Evolutionary conservation across 2,329 filamentous ascomycete genomes (phyloP).

Genomic region (Chrysoporthe puriensis): DNA sequence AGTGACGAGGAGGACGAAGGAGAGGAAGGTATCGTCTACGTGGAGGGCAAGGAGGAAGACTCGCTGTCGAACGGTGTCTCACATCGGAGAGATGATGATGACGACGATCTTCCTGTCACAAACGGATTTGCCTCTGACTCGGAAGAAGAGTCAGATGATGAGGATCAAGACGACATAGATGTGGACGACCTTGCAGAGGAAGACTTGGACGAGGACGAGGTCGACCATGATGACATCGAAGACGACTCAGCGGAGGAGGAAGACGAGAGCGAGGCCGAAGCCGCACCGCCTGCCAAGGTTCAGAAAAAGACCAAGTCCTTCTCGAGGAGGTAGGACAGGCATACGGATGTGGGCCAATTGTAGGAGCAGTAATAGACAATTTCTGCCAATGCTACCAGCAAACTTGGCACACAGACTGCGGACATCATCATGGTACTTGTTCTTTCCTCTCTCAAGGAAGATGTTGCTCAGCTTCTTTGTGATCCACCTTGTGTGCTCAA

Average conservation of each 20-base stretch:
- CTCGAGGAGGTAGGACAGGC: conserved; percentile 32
- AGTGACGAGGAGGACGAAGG: conserved; percentile 60
- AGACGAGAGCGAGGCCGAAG: conserved; percentile 38
- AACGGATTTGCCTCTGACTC: conserved; percentile 62
- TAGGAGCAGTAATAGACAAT: neutral
- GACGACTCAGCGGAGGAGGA: conserved; percentile 38
- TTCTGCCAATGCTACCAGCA: neutral
- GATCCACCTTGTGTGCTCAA: neutral
- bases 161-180: conserved; percentile 44
- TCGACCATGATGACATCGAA: conserved; percentile 41
- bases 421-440: neutral
- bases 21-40: conserved; percentile 79
- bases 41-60: conserved; percentile 76
- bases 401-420: neutral
- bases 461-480: neutral
- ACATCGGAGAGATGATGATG: conserved; percentile 56
- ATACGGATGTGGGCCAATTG: neutral
- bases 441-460: neutral
- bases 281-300: conserved; percentile 40
- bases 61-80: conserved; percentile 42
- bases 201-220: conserved; percentile 40
- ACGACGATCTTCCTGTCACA: conserved; percentile 60
- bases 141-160: conserved; percentile 61
- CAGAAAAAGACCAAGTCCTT: conserved; percentile 38
- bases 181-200: conserved; percentile 31